Base-by-base conservation (phyloP, 1,284 basidiomycete genomes). In the Melampsora larici-populina region DNA sequence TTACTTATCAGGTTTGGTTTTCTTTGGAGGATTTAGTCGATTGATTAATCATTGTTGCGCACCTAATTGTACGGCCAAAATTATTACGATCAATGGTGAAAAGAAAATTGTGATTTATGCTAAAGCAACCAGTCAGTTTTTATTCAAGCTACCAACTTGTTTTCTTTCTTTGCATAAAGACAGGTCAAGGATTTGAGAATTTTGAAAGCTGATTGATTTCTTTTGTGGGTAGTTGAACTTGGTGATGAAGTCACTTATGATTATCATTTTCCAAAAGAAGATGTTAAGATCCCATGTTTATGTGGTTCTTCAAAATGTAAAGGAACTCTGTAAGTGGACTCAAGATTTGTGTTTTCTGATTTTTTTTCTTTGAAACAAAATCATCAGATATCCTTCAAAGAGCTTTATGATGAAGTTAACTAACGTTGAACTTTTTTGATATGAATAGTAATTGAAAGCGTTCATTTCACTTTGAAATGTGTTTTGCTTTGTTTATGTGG, bases 51-150 rank as follows among this genome's bases (percentile, higher is more conserved):
- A 99, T 84, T 97, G 86, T 90, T 99, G 96, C 84, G 93, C 95
- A 82, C 96, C 96, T 8, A 97, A 97, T 82, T 97, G 95, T 83
- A 97, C 91, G 21, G 96, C 96, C 63, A 97, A 96, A 87, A 99
- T 99, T 84, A 95, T 99, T 83, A 97, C 94, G 78, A 94, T 99
- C 85, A 96, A 91, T 82, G 93, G 94, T 48, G 93, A 96, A 86
- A 97, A 97, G 87, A 94, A 97, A 87, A 99, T 99, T 82, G 97
- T 98, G 82, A 96, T 99, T 75, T 99, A 97, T 84, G 97, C 97
- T 40, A 97, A 97, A 85, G 89, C 91, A 81, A 91, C 92, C 80
- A 94, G 99, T 82, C 90, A 94, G 81, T 94, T 94, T 72, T 93
- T 91, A 92, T 80, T 72, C n/a, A n/a, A n/a, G n/a, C n/a, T n/a